Percentiles rank a stretch among this genome's conserved stretches.
Conservation (phyloP, 176 grass and related monocot genomes). For the Carex parvula region DNA sequence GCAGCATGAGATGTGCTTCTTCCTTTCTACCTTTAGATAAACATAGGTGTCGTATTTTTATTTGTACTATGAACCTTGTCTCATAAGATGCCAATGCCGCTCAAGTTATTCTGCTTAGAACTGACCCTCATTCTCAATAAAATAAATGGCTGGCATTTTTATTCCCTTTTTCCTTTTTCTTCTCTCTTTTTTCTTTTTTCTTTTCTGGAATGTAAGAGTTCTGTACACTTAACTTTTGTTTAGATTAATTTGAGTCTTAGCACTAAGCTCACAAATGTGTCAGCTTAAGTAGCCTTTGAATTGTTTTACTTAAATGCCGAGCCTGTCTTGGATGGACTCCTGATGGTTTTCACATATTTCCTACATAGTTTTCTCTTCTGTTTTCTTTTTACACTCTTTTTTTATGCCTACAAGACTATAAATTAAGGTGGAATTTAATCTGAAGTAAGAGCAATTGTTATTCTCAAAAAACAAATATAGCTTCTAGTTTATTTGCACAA, state of each 20-base stretch:
- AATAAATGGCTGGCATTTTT: neutral
- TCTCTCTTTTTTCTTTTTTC: neutral
- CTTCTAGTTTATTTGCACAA: neutral
- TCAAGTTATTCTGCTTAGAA: slow-evolving; percentile 18
- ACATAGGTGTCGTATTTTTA: neutral
- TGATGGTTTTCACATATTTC: neutral
- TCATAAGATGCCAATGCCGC: neutral
- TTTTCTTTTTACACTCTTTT: neutral
- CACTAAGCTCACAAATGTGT: neutral
- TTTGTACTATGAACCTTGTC: neutral
- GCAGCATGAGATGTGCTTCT: neutral
- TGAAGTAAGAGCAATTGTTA: neutral
- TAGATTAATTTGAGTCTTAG: slow-evolving; percentile 12
- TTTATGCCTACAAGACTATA: neutral
- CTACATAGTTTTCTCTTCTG: neutral
- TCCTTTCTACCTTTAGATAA: neutral
- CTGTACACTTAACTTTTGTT: neutral
- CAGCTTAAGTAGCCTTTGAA: neutral
- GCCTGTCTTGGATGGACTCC: neutral
- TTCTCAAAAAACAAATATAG: neutral
- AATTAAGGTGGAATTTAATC: neutral
- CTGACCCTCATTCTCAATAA: neutral
- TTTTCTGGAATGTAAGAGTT: slow-evolving; percentile 4
- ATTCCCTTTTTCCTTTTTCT: neutral
- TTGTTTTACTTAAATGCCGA: neutral